These are phyloP conservation scores for Cladosporium sp. DNA, from an alignment of 2,329 filamentous ascomycete genomes.

Conservation along the genomic window DNA sequence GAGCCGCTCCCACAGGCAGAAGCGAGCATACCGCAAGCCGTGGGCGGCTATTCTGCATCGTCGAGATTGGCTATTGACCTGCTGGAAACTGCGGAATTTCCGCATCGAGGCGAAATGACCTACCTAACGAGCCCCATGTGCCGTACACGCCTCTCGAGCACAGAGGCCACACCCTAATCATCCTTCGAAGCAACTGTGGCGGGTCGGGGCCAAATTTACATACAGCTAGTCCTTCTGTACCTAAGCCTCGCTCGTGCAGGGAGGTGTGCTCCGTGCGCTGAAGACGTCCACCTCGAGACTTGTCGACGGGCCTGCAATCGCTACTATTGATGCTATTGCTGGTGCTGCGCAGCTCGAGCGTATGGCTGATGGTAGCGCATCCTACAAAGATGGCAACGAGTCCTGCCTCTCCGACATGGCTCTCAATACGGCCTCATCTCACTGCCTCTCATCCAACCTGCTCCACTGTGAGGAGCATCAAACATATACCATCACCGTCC, in stretches of 20 bases:
- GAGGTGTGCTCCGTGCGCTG: conserved; percentile 11
- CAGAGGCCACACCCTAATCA: conserved; percentile 13
- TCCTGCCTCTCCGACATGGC: conserved; percentile 9
- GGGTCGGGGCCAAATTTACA: conserved; percentile 13
- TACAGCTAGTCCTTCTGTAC: conserved; percentile 12
- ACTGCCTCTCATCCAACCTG: neutral
- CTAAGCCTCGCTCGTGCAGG: conserved; percentile 15
- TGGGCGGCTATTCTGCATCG: conserved; percentile 12
- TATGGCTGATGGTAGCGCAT: conserved; percentile 11
- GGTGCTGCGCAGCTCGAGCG: conserved; percentile 10
- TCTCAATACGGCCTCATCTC: conserved; percentile 2
- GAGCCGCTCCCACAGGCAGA: neutral
- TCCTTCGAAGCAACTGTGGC: conserved; percentile 10
- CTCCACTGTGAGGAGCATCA: conserved; percentile 3
- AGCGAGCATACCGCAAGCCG: neutral
- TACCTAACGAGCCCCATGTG: too few species aligned
- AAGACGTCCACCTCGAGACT: conserved; percentile 6
- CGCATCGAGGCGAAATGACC: too few species aligned
- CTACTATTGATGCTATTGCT: conserved; percentile 13
- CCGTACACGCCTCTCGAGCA: conserved; percentile 8
- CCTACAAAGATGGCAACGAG: conserved; percentile 12
- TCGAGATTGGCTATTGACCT: conserved; percentile 3
- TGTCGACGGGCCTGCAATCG: conserved; percentile 3
- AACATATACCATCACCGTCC: conserved; percentile 3
- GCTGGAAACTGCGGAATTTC: neutral